Conservation (phyloP, 192 early-diverging fungal species). For the Podila minutissima region DNA sequence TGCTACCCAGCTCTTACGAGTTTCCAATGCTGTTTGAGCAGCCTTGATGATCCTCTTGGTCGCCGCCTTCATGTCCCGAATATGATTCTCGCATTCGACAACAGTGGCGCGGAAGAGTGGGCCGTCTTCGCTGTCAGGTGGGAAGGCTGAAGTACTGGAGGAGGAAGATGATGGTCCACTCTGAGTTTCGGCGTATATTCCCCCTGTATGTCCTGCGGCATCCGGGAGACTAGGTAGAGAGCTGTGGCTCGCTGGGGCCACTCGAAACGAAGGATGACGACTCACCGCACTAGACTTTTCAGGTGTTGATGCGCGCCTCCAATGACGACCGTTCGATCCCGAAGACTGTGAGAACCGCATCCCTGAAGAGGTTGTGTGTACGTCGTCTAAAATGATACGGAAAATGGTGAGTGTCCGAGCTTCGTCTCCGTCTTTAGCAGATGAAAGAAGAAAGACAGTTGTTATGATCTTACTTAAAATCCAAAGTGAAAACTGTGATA, state of each 20-base stretch:
- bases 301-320: slow-evolving; percentile 34
- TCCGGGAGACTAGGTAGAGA: slow-evolving; percentile 38
- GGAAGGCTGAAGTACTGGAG: slow-evolving; percentile 8
- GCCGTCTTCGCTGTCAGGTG: slow-evolving; percentile 68
- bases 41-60: slow-evolving; percentile 71
- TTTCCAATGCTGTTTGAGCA: slow-evolving; percentile 55
- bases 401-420: too few relatives aligned
- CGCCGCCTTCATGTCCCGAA: slow-evolving; percentile 58
- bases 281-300: slow-evolving; percentile 16
- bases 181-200: background rate
- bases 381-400: background rate
- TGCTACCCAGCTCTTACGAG: slow-evolving; percentile 39
- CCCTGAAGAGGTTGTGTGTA: background rate
- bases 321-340: slow-evolving; percentile 17
- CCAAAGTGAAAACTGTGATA: slow-evolving; percentile 39
- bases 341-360: slow-evolving; percentile 2
- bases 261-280: slow-evolving; percentile 10
- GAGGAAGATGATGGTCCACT: background rate
- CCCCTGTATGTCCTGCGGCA: background rate
- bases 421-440: too few relatives aligned
- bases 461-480: slow-evolving; percentile 21
- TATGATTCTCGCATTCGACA: slow-evolving; percentile 66
- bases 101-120: slow-evolving; percentile 72
- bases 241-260: slow-evolving; percentile 11
- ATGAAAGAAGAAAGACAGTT: background rate